Base-by-base conservation (phyloP, 768 basidiomycete species). In the Pisolithus albus region DNA sequence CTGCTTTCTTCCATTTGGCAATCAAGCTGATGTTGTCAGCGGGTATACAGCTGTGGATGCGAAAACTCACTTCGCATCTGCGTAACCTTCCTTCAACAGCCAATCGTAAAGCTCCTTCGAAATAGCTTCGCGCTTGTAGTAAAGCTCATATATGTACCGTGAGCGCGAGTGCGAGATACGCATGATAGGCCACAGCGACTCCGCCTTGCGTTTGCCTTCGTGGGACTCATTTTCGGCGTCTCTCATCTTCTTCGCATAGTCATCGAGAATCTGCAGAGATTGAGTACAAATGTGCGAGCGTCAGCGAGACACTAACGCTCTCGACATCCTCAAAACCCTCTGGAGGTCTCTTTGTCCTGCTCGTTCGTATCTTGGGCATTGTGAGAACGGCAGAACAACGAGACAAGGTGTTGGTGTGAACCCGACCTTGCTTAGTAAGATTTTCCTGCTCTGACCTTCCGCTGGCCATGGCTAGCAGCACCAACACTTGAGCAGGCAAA, bases 1-100 rank as follows among this genome's bases (percentile, higher is more conserved):
- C 96, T 11, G 84, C 75, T 72, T 98, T 99, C 76, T 97, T 98
- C 96, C 96, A 99, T 69, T 99, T 99, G 36, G 96, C 96, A 64
- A 99, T 88, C 64, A 98, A 72, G 64, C 94, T 98, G 57, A 23
- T 24, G 37, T 49, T 37, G 37, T 53, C 53, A 56, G 57, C 28
- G 44, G 32, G 26, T 37, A 50, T 34, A 37, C 16, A 45, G 48
- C n/a, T 52, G 26, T 40, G 43, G 49, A 30, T 46, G 39, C 37
- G 28, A 37, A 11, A 28, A 7, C 78, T 63, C 61, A 95, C 95
- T 96, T 96, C 32, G 84, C 84, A 64, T 99, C 96, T 24, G 88
- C 96, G 68, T 98, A 98, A 11, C 90, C 91, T 69, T 98, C 87
- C 75, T 96, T 97, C 66, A 98, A 69, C 44, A 99, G 69, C 96